Evolutionary conservation across 1,284 basidiomycete genomes (phyloP), one percentile per base, ranked within the genome.

Genomic region (Apiotrichum mycotoxinovorans): DNA sequence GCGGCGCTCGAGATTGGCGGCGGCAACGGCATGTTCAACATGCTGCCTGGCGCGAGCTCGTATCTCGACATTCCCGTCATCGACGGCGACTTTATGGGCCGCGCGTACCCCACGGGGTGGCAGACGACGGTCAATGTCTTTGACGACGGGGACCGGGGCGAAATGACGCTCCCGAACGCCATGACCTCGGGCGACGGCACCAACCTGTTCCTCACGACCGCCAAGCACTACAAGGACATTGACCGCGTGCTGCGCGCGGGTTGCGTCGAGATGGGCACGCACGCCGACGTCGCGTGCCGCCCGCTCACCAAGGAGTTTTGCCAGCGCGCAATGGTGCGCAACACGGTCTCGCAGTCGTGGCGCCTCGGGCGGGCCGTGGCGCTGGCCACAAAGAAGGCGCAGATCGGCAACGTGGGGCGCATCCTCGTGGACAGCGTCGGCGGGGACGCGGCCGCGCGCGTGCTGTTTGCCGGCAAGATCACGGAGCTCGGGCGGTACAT

Each of bases 381-480:
- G 10, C 67, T 78, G 8, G 77, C 68, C 48, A 75, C 80, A 43
- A 74, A 83, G 47, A 78, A 80, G 57, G 70, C 75, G 34, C 54
- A 66, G 33, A 58, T 70, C 17, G 66, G 65, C 4, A 64, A 65
- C 35, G 57, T 73, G 20, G 67, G 68, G 17, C 38, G 56, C 3
- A 61, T 68, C 37, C 79, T 85, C 3, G 80, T 83, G 0, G 69
- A 79, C 8, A 78, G 80, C 20, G 78, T 85, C 42, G 78, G 84
- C 17, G 77, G 79, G 17, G 64, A 80, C 8, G 78, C 81, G 54
- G 81, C 81, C 23, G 83, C 82, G 0, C 79, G 76, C 45, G 79
- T 82, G 20, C 68, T 84, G 34, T 83, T 84, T 63, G 66, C 78
- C 23, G 83, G 83, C 22, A 84, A 84, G 72, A 81, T 84, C 42